These are phyloP conservation scores for Nyctanthes arbortristis DNA, from an alignment of 257 asterid genomes.

Conservation along the genomic window DNA sequence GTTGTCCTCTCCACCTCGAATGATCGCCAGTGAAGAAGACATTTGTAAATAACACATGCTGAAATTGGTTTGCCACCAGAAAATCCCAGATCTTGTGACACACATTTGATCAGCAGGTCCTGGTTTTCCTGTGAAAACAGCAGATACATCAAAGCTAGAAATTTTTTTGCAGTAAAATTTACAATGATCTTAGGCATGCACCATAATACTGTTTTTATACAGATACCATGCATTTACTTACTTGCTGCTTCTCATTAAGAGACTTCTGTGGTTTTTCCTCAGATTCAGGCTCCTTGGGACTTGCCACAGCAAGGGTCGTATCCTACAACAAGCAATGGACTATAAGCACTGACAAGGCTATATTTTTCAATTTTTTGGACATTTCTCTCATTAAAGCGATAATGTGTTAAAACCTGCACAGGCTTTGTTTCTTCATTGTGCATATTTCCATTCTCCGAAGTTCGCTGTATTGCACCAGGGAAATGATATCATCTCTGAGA, in stretches of 20 bases:
- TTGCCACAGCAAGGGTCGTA: slow-evolving; percentile 49
- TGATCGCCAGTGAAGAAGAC: slow-evolving; percentile 99
- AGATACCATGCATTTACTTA: slow-evolving; percentile 31
- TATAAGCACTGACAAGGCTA: slow-evolving; percentile 6
- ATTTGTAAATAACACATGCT: slow-evolving; percentile 91
- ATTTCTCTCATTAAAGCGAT: too few species aligned
- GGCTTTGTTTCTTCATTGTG: slow-evolving; percentile 63
- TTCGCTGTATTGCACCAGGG: slow-evolving; percentile 59
- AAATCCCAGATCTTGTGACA: slow-evolving; percentile 96
- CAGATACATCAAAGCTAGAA: not conserved
- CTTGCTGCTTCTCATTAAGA: slow-evolving; percentile 93
- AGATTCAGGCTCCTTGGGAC: slow-evolving; percentile 74
- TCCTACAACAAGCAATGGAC: slow-evolving; percentile 52
- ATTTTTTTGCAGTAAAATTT: slow-evolving; percentile 4
- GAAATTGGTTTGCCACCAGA: slow-evolving; percentile 93
- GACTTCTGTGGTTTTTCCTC: slow-evolving; percentile 94
- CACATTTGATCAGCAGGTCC: slow-evolving; percentile 85
- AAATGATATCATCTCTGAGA: slow-evolving; percentile 26
- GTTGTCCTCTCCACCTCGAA: slow-evolving; percentile 97
- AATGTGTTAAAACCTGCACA: slow-evolving; percentile 15
- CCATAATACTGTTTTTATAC: not conserved
- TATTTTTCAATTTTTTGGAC: not conserved
- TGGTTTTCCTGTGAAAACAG: slow-evolving; percentile 79
- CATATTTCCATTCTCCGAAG: slow-evolving; percentile 74
- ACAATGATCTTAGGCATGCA: slow-evolving; percentile 16